Percentiles rank a stretch among this genome's conserved stretches.
phyloP scores from a whole-genome alignment of 2,329 filamentous ascomycete genomes.

The Hymenoscyphus infarciens region DNA sequence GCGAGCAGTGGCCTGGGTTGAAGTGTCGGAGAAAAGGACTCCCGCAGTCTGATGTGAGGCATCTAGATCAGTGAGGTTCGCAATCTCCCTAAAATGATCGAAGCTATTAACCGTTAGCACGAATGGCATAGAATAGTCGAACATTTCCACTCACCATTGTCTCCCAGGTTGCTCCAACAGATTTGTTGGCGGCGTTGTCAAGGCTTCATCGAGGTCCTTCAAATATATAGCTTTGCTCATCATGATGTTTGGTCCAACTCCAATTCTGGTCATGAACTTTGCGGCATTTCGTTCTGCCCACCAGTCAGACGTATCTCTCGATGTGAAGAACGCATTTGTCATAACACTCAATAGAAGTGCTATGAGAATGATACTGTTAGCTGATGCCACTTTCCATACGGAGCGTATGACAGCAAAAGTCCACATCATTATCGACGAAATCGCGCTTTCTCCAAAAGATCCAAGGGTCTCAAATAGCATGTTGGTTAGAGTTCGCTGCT shows the following conservation, averaged over 20 bases:
- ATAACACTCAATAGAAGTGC: conserved; percentile 66
- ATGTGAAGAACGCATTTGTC: conserved; percentile 72
- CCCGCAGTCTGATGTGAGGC: conserved; percentile 52
- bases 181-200: conserved; percentile 27
- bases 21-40: conserved; percentile 43
- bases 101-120: conserved; percentile 43
- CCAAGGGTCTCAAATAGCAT: conserved; percentile 69
- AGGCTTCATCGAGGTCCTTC: conserved; percentile 68
- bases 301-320: conserved; percentile 71
- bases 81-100: conserved; percentile 56
- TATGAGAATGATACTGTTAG: conserved; percentile 70
- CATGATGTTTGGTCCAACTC: conserved; percentile 71
- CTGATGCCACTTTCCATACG: conserved; percentile 64
- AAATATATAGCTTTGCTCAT: conserved; percentile 88
- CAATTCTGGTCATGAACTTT: conserved; percentile 77
- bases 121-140: background rate
- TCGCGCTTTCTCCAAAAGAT: conserved; percentile 71
- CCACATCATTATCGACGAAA: conserved; percentile 76
- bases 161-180: conserved; percentile 39
- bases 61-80: conserved; percentile 56
- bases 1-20: conserved; percentile 51
- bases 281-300: conserved; percentile 79
- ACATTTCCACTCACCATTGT: conserved; percentile 42
- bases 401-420: conserved; percentile 63
- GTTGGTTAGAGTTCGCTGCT: conserved; percentile 56